Conservation (phyloP, 2,329 filamentous ascomycete species). For the Diplodia scrobiculata region DNA sequence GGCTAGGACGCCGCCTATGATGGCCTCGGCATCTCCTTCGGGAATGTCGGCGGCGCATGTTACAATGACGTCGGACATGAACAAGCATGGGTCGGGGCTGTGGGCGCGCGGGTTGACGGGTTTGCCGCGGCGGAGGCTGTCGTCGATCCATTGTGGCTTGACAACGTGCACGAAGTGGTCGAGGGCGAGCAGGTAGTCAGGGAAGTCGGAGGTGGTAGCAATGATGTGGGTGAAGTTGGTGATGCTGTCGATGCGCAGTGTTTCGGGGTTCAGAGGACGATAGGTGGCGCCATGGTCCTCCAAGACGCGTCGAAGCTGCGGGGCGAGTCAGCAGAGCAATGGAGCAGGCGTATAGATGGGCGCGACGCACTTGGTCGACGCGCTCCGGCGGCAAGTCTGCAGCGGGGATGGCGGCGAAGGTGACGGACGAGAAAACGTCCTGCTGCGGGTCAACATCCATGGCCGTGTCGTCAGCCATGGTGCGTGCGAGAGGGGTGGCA, state of each 20-base stretch:
- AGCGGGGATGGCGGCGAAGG: conserved; percentile 50
- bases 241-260: conserved; percentile 47
- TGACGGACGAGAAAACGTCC: conserved; percentile 44
- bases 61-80: conserved; percentile 82
- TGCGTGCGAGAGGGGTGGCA: not conserved
- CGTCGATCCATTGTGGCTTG: conserved; percentile 75
- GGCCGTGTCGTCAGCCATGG: conserved; percentile 18
- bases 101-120: conserved; percentile 78
- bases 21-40: conserved; percentile 83
- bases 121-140: conserved; percentile 69
- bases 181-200: conserved; percentile 74
- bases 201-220: conserved; percentile 83
- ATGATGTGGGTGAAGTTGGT: conserved; percentile 64
- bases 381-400: conserved; percentile 39
- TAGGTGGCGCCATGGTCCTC: conserved; percentile 54
- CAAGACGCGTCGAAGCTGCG: conserved; percentile 52
- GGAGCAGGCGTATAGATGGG: not conserved
- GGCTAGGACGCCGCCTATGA: conserved; percentile 83
- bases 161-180: conserved; percentile 82
- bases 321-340: conserved; percentile 33
- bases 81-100: conserved; percentile 86
- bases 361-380: conserved; percentile 36
- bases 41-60: conserved; percentile 85
- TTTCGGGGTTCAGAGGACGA: conserved; percentile 43
- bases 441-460: conserved; percentile 33